Conservation (phyloP, 1,139 yeast species). For the Suhomyces yuchorum region DNA sequence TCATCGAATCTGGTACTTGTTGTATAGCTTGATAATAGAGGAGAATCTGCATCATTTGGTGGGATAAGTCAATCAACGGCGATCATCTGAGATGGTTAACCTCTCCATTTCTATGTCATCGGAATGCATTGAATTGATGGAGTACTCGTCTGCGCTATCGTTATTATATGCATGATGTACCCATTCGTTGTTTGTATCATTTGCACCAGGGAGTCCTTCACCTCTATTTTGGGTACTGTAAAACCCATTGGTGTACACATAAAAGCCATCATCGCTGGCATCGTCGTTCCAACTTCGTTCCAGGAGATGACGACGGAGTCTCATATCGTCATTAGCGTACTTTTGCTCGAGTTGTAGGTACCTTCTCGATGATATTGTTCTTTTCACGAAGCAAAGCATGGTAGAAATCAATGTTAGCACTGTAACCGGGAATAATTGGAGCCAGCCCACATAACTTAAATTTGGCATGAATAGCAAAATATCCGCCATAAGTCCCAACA, state of each 20-base stretch:
- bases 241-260: slow-evolving; percentile 49
- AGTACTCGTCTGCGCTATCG: slow-evolving; percentile 22
- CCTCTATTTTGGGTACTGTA: slow-evolving; percentile 25
- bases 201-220: slow-evolving; percentile 1
- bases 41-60: too few species aligned
- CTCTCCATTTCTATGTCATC: slow-evolving; percentile 6
- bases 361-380: slow-evolving; percentile 41
- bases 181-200: slow-evolving; percentile 24
- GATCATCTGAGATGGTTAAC: neutral
- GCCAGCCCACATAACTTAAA: slow-evolving; percentile 47
- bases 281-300: slow-evolving; percentile 30
- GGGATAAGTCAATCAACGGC: neutral
- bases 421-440: slow-evolving; percentile 44
- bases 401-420: slow-evolving; percentile 39
- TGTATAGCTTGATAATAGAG: too few species aligned
- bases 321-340: slow-evolving; percentile 42
- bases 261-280: slow-evolving; percentile 50
- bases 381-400: slow-evolving; percentile 43
- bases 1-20: too few species aligned
- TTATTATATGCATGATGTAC: slow-evolving; percentile 23
- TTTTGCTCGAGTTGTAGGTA: slow-evolving; percentile 37
- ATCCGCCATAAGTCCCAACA: slow-evolving; percentile 46
- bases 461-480: slow-evolving; percentile 44
- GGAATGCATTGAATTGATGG: slow-evolving; percentile 18
- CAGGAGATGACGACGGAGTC: slow-evolving; percentile 27